Base-by-base conservation (phyloP, 1,284 basidiomycete genomes). In the Gomphus sp. region DNA sequence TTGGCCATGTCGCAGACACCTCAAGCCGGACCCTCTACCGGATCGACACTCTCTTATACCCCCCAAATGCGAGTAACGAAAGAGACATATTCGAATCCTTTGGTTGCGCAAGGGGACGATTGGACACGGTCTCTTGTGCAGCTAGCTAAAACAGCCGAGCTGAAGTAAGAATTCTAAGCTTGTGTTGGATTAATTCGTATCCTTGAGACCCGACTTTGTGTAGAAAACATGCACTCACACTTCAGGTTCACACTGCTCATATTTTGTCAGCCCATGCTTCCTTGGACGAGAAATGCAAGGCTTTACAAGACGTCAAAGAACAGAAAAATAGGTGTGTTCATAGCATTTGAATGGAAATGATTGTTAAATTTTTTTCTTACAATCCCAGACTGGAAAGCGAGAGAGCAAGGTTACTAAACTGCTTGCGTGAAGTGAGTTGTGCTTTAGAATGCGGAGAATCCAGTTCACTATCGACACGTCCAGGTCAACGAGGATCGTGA, bases 101-200 rank as follows among this genome's bases (percentile, higher is more conserved):
- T 89, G 55, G 74, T 89, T 54, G 85, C 87, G 4, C 82, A 81
- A 18, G 87, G 87, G 7, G 60, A 63, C 11, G 87, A 91, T 70
- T 91, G 88, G 88, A 89, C 87, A 37, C 87, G 85, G 66, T 86
- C 89, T 70, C 78, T 91, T 50, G 84, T 91, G 52, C 86, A 89
- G 61, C 77, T 90, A 22, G 88, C 88, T 4, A 89, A 86, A 74
- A 89, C 85, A 0, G 88, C 89, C 16, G 88, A 90, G 67, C 76
- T 90, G 65, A 90, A 90, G 87, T 90, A 69, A 65, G 80, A n/a
- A n/a, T n/a, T n/a, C n/a, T n/a, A n/a, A 72, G 53, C 59, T 50
- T 55, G 55, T 57, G 45, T 63, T 39, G 47, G 39, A 49, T 47
- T 37, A 12, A 11, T n/a, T 55, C 25, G 5, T 54, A 6, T n/a